Percentiles rank a stretch among this genome's conserved stretches.
Evolutionary conservation across 2,329 filamentous ascomycete species (phyloP).

Genomic region (Pseudocercospora fijiensis): DNA sequence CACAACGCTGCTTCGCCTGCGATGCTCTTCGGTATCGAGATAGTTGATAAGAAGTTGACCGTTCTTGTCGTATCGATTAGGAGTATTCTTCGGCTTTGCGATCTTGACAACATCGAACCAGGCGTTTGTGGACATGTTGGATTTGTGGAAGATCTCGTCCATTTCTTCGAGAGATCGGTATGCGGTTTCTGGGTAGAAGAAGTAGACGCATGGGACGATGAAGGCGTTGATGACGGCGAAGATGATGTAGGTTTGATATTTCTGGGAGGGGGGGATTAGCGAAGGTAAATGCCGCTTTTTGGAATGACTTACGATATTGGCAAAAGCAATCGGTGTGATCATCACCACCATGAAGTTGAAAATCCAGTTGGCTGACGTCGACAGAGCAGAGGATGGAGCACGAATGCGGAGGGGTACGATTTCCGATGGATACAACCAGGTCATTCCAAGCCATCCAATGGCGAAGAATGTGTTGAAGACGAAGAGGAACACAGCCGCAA

Average conservation of each 20-base stretch:
- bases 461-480: conserved; percentile 42
- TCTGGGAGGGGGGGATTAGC: background rate
- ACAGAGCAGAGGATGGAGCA: conserved; percentile 39
- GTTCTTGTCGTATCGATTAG: conserved; percentile 57
- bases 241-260: conserved; percentile 37
- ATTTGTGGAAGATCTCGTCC: conserved; percentile 63
- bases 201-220: conserved; percentile 52
- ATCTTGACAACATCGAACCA: conserved; percentile 52
- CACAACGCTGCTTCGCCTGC: conserved; percentile 18
- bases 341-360: conserved; percentile 46
- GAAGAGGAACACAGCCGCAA: conserved; percentile 41
- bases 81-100: conserved; percentile 50
- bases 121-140: conserved; percentile 37
- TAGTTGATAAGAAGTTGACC: conserved; percentile 57
- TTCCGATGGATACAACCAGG: conserved; percentile 37
- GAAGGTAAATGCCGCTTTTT: too few relatives aligned
- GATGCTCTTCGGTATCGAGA: conserved; percentile 37
- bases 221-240: conserved; percentile 65
- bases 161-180: conserved; percentile 66
- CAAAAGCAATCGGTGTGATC: conserved; percentile 60
- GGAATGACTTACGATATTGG: conserved; percentile 51
- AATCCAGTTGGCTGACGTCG: conserved; percentile 44
- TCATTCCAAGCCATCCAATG: conserved; percentile 39
- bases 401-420: conserved; percentile 39
- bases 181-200: conserved; percentile 57